Base-by-base conservation (phyloP, 129 eudicot species). In the Arctium minus region DNA sequence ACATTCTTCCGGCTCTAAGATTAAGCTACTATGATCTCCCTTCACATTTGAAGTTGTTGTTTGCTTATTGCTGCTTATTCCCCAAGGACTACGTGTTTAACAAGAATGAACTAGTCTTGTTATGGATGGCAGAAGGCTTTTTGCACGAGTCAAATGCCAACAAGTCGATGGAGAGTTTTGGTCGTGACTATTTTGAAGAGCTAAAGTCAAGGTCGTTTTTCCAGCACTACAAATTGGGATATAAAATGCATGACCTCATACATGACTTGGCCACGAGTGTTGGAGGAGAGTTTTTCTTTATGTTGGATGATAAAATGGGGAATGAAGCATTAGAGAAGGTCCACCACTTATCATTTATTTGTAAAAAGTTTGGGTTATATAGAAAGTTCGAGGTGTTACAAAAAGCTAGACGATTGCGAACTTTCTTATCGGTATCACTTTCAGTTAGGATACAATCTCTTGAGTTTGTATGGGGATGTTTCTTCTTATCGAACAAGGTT, bases 321-420 rank as follows among this genome's bases (percentile, higher is more conserved):
- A n/a, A 29, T 72, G 78, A 79, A 17, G 46, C 73, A 10, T 70
- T 81, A 6, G 76, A 50, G 8, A 82, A 78, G 15, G 74, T 81
- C 2, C 90, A 82, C 30, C 87, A 88, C 60, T 78, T 76, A 11
- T 87, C 93, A 18, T 84, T 79, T 35, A 48, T 72, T 8, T 80
- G 84, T 2, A 82, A 81, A 27, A 75, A 50, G 27, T 81, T 5
- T 42, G 87, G 81, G 8, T 80, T 76, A 46, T 73, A 67, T 72
- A 9, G 9, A 4, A 74, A 82, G 65, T 86, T 86, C 31, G 12
- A 73, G 72, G 78, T 36, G 12, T 80, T 83, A 39, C 1, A 53
- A 12, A 53, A 6, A 53, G 64, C 64, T 53, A 53, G 22, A 53
- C n/a, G 64, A 15, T 53, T 89, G 79, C 70, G 89, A 9, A 86